Base-by-base conservation (phyloP, 768 basidiomycete genomes). In the Mycena pura region DNA sequence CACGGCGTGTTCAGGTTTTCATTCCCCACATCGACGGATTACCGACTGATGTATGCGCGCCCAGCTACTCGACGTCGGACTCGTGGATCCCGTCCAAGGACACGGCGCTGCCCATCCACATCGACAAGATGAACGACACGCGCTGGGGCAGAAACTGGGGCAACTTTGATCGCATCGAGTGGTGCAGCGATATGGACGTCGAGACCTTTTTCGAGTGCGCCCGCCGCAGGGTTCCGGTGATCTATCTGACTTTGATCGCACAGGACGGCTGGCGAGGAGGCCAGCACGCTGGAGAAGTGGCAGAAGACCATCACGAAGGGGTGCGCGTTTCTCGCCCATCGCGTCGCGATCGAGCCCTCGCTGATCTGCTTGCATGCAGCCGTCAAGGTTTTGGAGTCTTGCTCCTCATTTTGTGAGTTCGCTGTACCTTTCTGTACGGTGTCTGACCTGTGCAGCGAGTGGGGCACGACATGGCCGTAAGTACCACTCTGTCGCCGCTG, bases 401-500 rank as follows among this genome's bases (percentile, higher is more conserved):
- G 9, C 63, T 72, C 13, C 50, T 72, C 24, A 58, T 72, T 6
- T 72, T 72, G 48, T 49, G 47, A 15, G 32, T 34, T 22, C 11
- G 11, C 34, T 9, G 17, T 36, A 36, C 17, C 34, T 24, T 4
- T 22, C 47, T 13, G 15, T 21, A 22, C 36, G 21, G 3, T 7
- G 7, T 4, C n/a, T 22, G 1, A 13, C 6, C 28, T 43, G 1
- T 29, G 19, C 51, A 53, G 51, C 40, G 71, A 72, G 32, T 72
- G 71, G 71, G 71, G 71, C 4, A 72, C 71, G 1, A 72, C 69
- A 7, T 72, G 71, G 71, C 71, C 71, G 22, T 72, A 69, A 29
- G 21, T 48, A 48, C 15, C 46, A 32, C 1, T 32, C 31, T 29
- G 28, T 21, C 31, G 34, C 17, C 17, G 34, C 34, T 36, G 34